Evolutionary conservation across 2,329 filamentous ascomycete genomes (phyloP).

Genomic region (Ophiocordyceps australis): DNA sequence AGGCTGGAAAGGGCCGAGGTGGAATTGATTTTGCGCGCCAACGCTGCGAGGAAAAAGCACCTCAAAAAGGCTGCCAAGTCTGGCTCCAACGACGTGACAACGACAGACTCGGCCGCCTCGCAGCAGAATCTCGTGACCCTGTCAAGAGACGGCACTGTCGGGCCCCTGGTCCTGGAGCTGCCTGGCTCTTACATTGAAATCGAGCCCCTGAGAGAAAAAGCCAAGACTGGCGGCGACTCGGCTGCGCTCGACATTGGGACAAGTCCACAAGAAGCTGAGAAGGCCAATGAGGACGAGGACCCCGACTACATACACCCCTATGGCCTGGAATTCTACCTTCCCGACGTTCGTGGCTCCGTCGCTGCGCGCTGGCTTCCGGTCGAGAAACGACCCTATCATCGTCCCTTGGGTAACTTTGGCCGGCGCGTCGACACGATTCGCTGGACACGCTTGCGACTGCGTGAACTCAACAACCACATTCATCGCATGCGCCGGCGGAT

Average conservation of each 20-base stretch:
- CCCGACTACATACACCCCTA: constrained; percentile 17
- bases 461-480: constrained; percentile 19
- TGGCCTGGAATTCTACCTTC: constrained; percentile 13
- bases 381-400: constrained; percentile 61
- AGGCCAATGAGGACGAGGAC: constrained; percentile 8
- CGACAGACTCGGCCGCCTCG: constrained; percentile 1
- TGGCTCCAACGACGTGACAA: not conserved
- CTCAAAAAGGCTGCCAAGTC: constrained; percentile 1
- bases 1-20: constrained; percentile 78
- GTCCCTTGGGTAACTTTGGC: constrained; percentile 48
- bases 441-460: constrained; percentile 48
- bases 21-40: constrained; percentile 64
- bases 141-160: constrained; percentile 1
- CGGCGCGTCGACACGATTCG: constrained; percentile 91
- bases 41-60: constrained; percentile 48
- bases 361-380: constrained; percentile 58
- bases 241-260: constrained; percentile 1
- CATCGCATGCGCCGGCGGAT: constrained; percentile 56
- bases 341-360: constrained; percentile 27
- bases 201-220: not conserved
- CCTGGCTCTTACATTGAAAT: constrained; percentile 2
- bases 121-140: constrained; percentile 1
- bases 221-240: not conserved
- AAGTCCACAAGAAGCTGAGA: no score
- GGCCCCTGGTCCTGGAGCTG: constrained; percentile 2